Evolutionary conservation across 2,329 filamentous ascomycete species (phyloP).

Genomic region (Ceratocystis lukuohia): DNA sequence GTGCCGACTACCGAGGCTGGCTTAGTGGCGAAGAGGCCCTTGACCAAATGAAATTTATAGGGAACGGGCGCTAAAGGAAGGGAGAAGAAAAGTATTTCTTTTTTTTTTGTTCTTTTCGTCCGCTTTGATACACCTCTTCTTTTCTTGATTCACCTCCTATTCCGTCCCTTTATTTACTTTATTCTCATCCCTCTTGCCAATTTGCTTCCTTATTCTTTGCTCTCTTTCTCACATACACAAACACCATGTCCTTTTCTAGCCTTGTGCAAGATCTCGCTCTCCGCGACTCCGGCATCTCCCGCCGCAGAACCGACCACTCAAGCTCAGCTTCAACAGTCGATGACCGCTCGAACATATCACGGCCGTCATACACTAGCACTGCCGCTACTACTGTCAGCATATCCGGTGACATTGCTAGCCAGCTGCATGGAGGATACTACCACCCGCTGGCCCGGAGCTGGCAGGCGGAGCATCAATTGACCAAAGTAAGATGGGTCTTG

Average conservation of each 20-base stretch:
- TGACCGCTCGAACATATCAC: slow-evolving; percentile 48
- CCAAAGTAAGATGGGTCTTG: slow-evolving; percentile 46
- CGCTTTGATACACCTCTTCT: background rate
- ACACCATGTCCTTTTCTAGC: slow-evolving; percentile 51
- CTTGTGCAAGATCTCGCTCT: slow-evolving; percentile 52
- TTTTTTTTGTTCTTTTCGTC: background rate
- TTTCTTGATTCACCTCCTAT: background rate
- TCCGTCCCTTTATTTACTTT: background rate
- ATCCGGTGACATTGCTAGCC: slow-evolving; percentile 63
- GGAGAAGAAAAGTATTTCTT: background rate
- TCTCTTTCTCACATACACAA: background rate
- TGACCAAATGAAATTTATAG: background rate
- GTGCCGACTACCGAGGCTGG: background rate
- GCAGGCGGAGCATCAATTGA: slow-evolving; percentile 75
- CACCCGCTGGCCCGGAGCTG: slow-evolving; percentile 67
- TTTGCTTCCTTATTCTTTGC: background rate
- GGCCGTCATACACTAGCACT: slow-evolving; percentile 50
- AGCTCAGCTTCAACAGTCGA: slow-evolving; percentile 44
- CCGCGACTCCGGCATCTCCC: slow-evolving; percentile 36
- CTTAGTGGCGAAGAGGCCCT: background rate
- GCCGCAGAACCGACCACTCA: slow-evolving; percentile 34
- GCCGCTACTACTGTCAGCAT: slow-evolving; percentile 57
- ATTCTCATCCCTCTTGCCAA: background rate
- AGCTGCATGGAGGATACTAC: slow-evolving; percentile 70
- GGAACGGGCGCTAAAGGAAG: background rate